Evolutionary conservation across 345 rosid species (phyloP).

Genomic region (Arabidopsis suecica): DNA sequence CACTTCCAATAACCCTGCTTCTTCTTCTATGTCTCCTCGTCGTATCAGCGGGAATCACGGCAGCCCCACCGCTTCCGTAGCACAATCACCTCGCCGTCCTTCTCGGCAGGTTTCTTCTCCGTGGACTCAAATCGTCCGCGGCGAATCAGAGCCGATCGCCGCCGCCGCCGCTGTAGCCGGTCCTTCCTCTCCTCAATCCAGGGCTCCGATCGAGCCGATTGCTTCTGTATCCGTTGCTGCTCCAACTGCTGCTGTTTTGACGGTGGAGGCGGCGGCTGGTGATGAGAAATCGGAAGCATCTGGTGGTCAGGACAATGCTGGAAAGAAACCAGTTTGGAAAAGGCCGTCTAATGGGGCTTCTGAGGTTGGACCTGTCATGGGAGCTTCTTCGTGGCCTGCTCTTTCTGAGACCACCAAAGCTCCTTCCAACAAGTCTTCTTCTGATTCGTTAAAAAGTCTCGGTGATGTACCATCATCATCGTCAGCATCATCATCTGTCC

Average conservation of each 20-base stretch:
- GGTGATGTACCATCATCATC: constrained; percentile 35
- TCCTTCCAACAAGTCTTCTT: constrained; percentile 47
- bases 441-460: constrained; percentile 45
- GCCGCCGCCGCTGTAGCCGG: constrained; percentile 24
- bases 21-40: constrained; percentile 41
- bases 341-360: constrained; percentile 64
- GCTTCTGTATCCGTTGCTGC: constrained; percentile 31
- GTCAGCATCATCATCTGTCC: constrained; percentile 1
- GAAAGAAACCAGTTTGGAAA: constrained; percentile 76
- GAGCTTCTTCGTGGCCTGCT: constrained; percentile 48
- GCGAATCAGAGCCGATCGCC: constrained; percentile 42
- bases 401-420: constrained; percentile 59
- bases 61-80: constrained; percentile 23
- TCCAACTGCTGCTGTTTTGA: constrained; percentile 36
- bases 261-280: constrained; percentile 44
- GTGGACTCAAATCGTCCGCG: constrained; percentile 47
- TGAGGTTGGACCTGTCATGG: constrained; percentile 59
- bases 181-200: constrained; percentile 37
- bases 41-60: constrained; percentile 34
- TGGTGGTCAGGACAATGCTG: constrained; percentile 55
- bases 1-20: constrained; percentile 32
- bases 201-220: constrained; percentile 39
- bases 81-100: constrained; percentile 33
- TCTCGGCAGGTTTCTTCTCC: constrained; percentile 41
- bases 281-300: constrained; percentile 40